phyloP scores from a whole-genome alignment of 768 basidiomycete genomes.

The Sporobolomyces roseus region DNA sequence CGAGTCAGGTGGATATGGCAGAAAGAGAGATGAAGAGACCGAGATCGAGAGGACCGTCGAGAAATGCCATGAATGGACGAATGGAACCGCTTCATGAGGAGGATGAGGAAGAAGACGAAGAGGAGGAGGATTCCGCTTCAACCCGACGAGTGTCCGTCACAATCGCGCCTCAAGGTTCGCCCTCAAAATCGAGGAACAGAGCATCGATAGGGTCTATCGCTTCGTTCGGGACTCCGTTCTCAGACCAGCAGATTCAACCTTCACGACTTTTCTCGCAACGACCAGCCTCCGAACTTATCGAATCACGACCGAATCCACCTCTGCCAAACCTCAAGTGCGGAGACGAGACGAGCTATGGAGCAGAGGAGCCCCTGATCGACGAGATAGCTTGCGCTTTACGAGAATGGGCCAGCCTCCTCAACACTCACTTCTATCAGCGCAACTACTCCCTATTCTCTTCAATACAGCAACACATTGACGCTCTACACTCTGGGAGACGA shows the following conservation, averaged over 20 bases:
- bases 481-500: slow-evolving; percentile 81
- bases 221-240: too few species aligned
- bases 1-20: neutral
- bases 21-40: neutral
- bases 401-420: slow-evolving; percentile 92
- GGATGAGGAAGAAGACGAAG: slow-evolving; percentile 40
- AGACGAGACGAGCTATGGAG: slow-evolving; percentile 83
- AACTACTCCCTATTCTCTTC: slow-evolving; percentile 84
- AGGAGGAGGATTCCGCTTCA: neutral
- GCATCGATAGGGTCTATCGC: slow-evolving; percentile 27
- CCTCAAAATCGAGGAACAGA: slow-evolving; percentile 20
- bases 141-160: neutral
- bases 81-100: slow-evolving; percentile 45
- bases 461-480: slow-evolving; percentile 84
- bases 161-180: slow-evolving; percentile 1
- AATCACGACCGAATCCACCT: slow-evolving; percentile 69
- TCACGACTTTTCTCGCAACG: neutral
- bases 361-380: slow-evolving; percentile 83
- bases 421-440: slow-evolving; percentile 79
- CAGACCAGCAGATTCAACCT: too few species aligned
- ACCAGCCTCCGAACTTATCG: neutral
- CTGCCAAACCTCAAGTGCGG: slow-evolving; percentile 91
- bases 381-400: slow-evolving; percentile 94
- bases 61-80: slow-evolving; percentile 3
- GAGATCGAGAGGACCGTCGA: slow-evolving; percentile 3